Percentiles rank a stretch among this genome's conserved stretches.
Conservation (phyloP, 108 stramenopile genomes). For the Parietichytrium sp. region DNA sequence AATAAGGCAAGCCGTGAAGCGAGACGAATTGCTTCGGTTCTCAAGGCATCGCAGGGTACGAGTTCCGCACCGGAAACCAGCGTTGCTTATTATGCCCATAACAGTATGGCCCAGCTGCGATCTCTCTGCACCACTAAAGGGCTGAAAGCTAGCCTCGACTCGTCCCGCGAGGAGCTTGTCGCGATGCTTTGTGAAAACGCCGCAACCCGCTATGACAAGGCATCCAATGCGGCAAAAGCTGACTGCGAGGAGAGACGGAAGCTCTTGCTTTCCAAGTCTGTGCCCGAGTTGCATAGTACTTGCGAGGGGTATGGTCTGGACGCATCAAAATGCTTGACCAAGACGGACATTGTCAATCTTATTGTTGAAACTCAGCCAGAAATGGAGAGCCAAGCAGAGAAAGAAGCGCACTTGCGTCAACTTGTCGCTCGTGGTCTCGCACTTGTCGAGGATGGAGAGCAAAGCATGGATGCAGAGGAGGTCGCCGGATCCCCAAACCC, state of each 20-base stretch:
- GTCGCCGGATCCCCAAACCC: not conserved
- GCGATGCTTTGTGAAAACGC: not conserved
- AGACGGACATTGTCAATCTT: not conserved
- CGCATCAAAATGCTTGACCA: not conserved
- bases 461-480: not conserved
- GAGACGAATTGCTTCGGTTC: not conserved
- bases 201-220: not conserved
- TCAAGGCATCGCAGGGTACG: not conserved
- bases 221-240: not conserved
- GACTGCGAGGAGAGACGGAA: not conserved
- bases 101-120: not conserved
- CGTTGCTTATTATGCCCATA: too few species aligned
- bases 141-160: not conserved
- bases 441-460: constrained; percentile 18
- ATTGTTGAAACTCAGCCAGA: not conserved
- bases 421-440: not conserved
- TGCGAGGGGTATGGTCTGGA: constrained; percentile 15
- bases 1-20: constrained; percentile 34
- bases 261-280: not conserved
- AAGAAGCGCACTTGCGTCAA: constrained; percentile 23
- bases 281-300: not conserved
- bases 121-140: not conserved
- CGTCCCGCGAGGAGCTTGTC: not conserved
- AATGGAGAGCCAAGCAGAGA: not conserved
- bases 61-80: not conserved